phyloP scores from a whole-genome alignment of 129 eudicot genomes.

The Sambucus nigra region DNA sequence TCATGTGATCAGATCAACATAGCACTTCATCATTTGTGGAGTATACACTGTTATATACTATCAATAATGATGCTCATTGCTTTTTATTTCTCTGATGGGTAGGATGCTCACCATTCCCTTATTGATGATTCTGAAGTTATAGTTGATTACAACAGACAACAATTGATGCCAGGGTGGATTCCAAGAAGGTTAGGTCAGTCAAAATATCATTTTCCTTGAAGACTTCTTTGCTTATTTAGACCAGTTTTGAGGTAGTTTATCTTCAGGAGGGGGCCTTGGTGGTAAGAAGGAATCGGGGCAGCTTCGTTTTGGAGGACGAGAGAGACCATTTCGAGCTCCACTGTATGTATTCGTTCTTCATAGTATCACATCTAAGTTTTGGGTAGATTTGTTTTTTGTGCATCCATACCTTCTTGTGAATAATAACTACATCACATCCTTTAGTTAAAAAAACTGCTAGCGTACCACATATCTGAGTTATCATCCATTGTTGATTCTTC shows the following conservation, averaged over 20 bases:
- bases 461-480: background rate
- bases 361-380: background rate
- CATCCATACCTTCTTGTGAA: background rate
- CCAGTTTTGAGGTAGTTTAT: constrained; percentile 1
- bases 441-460: too few species aligned
- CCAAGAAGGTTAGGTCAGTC: constrained; percentile 94
- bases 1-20: background rate
- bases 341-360: constrained; percentile 38
- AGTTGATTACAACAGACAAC: constrained; percentile 88
- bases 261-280: constrained; percentile 90
- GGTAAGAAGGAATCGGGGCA: constrained; percentile 99
- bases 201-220: constrained; percentile 1
- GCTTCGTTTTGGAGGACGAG: constrained; percentile 98
- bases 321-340: constrained; percentile 97
- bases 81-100: constrained; percentile 5
- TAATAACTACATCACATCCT: background rate
- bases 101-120: constrained; percentile 82
- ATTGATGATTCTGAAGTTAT: constrained; percentile 85
- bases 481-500: background rate
- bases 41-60: background rate
- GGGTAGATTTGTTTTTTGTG: background rate
- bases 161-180: constrained; percentile 97
- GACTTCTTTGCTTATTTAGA: background rate
- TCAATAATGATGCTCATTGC: background rate
- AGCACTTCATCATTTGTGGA: background rate